Base-by-base conservation (phyloP, 371 early-diverging fungal species). In the Mucor piriformis region DNA sequence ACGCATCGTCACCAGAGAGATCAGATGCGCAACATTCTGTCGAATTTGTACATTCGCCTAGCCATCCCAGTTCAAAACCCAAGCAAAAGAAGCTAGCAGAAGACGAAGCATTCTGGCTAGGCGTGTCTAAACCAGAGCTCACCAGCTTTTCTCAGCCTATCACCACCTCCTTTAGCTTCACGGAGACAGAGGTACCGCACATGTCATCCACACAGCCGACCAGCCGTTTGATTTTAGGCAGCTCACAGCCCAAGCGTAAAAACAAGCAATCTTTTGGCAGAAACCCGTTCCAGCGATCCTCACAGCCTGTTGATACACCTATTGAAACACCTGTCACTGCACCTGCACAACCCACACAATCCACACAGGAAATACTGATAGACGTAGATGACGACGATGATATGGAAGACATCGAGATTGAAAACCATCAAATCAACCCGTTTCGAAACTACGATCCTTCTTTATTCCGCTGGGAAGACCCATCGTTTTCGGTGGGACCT, bases 81-180 rank as follows among this genome's bases (percentile, higher is more conserved):
- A 18, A 42, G 4, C 8, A 49, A 15, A 21, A 43, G 6, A 24
- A 20, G 16, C 16, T 63, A 2, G 46, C 64, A 16, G 58, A 57
- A 40, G 64, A 63, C 24, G 58, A 63, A 24, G 54, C 58, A 6
- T 63, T 63, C 20, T 63, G 64, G 64, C 24, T 63, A 1, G 51
- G 42, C 21, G 13, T 54, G 0, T 35, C 25, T 21, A 4, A 29
- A 29, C 8, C 29, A 6, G 29, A 29, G 8, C 8, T 29, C 29
- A 53, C 25, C 13, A 35, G 35, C 46, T 37, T 33, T 4, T 47
- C 57, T 18, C 56, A 56, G 16, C 56, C 56, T 20, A 21, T 34
- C 1, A 33, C 56, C 2, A 43, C 16, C 11, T 3, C 34, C 23
- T 12, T 33, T 20, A 27, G 42, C 3, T 37, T 34, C 20, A 15